Evolutionary conservation across 495 filamentous ascomycete genomes (phyloP), one percentile per base, ranked within the genome.

Genomic region (Podospora pseudocomata): DNA sequence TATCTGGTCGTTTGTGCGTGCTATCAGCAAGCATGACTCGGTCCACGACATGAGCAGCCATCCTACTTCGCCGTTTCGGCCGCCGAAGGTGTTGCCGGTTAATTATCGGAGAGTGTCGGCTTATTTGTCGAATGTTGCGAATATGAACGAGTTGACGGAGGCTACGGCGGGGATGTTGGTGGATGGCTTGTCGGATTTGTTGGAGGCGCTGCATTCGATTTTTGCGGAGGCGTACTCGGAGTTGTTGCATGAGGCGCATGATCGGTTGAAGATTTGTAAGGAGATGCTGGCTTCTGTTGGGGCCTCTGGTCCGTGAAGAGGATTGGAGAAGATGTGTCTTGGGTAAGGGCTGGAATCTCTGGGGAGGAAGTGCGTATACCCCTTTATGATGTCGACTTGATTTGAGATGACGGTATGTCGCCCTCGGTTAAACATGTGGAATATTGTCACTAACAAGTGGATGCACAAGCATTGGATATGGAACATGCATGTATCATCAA

Each of bases 1-100:
- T 60, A 92, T 97, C 30, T 99, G 94, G 94, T 92, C 86, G 20
- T 99, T 95, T 74, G 93, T 92, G 19, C 93, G 88, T 72, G 94
- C 95, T 0, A 76, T 96, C 64, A 92, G 94, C 68, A 90, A 91
- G 5, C 73, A 65, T 65, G 75, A 67, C 70, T 71, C 71, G 60
- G 65, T 66, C 28, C 78, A 67, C 32, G 68, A 60, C 63, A 74
- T 73, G 62, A 53, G 61, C 7, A 58, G 64, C n/a, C 70, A 67
- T 18, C 34, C 66, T 19, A 23, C 59, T 9, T 58, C 26, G 6
- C 65, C 68, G 0, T 32, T 71, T 15, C 73, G 72, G 7, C 71
- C 69, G 19, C 57, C 73, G 26, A 77, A 79, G 55, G 64, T 71
- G 0, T 59, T 64, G 26, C 68, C 74, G 6, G 72, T 73, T 65